Conservation (phyloP, 2,329 filamentous ascomycete genomes). For the Biscogniauxia sp. region DNA sequence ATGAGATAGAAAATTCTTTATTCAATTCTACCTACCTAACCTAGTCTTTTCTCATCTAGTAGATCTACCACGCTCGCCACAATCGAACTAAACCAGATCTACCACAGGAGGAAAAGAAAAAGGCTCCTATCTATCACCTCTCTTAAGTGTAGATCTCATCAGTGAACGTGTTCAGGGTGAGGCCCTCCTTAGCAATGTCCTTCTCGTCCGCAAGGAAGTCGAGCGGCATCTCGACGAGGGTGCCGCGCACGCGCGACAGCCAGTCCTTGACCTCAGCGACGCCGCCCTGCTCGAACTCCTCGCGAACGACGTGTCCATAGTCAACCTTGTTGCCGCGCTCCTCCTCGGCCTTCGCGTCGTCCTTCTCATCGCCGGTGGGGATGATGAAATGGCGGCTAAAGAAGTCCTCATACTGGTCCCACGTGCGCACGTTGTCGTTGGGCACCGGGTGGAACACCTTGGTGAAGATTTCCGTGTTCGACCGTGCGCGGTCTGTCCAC, state of each 20-base stretch:
- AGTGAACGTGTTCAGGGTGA: constrained; percentile 70
- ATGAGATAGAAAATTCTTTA: no score
- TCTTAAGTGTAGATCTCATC: constrained; percentile 65
- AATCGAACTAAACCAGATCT: neutral
- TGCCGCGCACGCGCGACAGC: constrained; percentile 65
- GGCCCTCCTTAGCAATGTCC: constrained; percentile 80
- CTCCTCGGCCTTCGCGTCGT: constrained; percentile 42
- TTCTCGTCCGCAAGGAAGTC: constrained; percentile 78
- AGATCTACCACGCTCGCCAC: no score
- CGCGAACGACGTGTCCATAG: constrained; percentile 84
- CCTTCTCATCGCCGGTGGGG: constrained; percentile 42
- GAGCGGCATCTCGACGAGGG: constrained; percentile 85
- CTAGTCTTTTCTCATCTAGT: neutral
- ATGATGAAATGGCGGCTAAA: constrained; percentile 66
- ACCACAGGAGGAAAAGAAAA: neutral
- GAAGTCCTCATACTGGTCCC: constrained; percentile 72
- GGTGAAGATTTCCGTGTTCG: constrained; percentile 78
- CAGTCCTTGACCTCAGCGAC: constrained; percentile 70
- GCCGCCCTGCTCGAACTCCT: constrained; percentile 68
- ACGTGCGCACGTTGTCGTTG: constrained; percentile 64
- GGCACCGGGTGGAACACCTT: constrained; percentile 81
- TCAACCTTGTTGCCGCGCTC: constrained; percentile 49
- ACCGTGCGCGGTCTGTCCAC: constrained; percentile 71
- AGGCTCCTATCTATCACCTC: neutral
- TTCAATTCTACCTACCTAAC: no score